phyloP scores from a whole-genome alignment of 2,329 filamentous ascomycete species.

The Lasiodiplodia theobromae region DNA sequence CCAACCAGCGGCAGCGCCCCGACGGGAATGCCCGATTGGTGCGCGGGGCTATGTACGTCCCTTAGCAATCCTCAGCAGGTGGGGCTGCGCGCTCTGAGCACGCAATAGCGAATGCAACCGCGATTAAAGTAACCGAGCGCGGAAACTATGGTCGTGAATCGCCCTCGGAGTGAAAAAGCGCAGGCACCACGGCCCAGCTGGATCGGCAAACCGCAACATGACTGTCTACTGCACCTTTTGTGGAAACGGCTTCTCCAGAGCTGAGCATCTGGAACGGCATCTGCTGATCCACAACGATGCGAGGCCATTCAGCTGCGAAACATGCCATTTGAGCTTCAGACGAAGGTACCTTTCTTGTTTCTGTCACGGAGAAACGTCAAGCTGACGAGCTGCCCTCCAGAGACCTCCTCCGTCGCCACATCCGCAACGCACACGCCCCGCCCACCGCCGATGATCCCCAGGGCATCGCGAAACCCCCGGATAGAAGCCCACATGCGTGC shows the following conservation, averaged over 20 bases:
- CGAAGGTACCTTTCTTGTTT: background rate
- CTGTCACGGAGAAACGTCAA: background rate
- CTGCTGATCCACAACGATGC: background rate
- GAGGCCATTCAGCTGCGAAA: background rate
- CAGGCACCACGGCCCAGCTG: no score
- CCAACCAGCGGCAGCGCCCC: no score
- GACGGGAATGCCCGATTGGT: no score
- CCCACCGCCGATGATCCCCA: background rate
- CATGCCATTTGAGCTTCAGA: background rate
- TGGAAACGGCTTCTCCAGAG: background rate
- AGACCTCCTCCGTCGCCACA: background rate
- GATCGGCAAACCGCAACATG: background rate
- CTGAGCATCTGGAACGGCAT: background rate
- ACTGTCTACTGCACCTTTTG: slow-evolving; percentile 3
- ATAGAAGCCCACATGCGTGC: background rate
- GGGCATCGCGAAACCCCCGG: background rate
- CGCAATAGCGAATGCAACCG: no score
- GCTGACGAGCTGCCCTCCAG: background rate
- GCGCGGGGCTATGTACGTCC: no score
- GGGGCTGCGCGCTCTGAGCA: no score
- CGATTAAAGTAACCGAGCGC: no score
- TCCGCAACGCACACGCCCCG: background rate
- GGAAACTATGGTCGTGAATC: no score
- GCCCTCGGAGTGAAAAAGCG: no score
- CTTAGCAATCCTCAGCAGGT: no score